These are phyloP conservation scores for Nigrospora sphaerica DNA, from an alignment of 2,329 filamentous ascomycete genomes.

Conservation along the genomic window DNA sequence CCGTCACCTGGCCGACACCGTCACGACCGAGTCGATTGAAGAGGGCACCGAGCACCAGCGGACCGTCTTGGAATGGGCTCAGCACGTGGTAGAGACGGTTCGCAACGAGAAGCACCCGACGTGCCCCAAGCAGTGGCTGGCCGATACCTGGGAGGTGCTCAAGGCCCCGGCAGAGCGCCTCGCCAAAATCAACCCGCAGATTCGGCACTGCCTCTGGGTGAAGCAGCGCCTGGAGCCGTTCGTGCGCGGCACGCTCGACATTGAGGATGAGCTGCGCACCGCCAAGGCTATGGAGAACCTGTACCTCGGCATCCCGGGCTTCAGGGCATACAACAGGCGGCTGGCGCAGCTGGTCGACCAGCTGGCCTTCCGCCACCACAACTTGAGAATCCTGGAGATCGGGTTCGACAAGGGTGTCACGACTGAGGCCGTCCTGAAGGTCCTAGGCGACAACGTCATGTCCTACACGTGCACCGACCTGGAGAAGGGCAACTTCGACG, in stretches of 20 bases:
- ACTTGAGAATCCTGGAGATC: conserved; percentile 26
- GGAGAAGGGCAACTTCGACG: conserved; percentile 28
- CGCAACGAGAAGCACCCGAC: conserved; percentile 1
- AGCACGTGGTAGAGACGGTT: conserved; percentile 2
- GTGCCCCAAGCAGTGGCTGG: conserved; percentile 4
- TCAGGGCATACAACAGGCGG: conserved; percentile 16
- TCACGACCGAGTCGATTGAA: conserved; percentile 2
- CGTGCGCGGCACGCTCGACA: conserved; percentile 18
- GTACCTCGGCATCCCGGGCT: conserved; percentile 19
- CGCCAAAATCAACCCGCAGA: neutral
- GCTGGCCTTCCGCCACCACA: conserved; percentile 19
- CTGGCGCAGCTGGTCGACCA: conserved; percentile 18
- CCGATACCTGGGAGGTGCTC: conserved; percentile 4
- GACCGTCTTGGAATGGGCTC: conserved; percentile 12
- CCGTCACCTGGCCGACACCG: conserved; percentile 6
- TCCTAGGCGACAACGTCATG: conserved; percentile 10
- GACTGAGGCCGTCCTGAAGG: conserved; percentile 22
- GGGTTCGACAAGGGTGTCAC: conserved; percentile 27
- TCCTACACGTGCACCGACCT: conserved; percentile 36
- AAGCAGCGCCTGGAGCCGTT: conserved; percentile 21
- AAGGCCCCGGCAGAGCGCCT: conserved; percentile 1
- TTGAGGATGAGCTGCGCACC: conserved; percentile 15
- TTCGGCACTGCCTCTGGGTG: conserved; percentile 1
- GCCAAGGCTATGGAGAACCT: conserved; percentile 13
- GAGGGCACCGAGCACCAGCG: conserved; percentile 9